Evolutionary conservation across 805 yeast species (phyloP), one percentile per base, ranked within the genome.

Genomic region (Clavispora fructus): DNA sequence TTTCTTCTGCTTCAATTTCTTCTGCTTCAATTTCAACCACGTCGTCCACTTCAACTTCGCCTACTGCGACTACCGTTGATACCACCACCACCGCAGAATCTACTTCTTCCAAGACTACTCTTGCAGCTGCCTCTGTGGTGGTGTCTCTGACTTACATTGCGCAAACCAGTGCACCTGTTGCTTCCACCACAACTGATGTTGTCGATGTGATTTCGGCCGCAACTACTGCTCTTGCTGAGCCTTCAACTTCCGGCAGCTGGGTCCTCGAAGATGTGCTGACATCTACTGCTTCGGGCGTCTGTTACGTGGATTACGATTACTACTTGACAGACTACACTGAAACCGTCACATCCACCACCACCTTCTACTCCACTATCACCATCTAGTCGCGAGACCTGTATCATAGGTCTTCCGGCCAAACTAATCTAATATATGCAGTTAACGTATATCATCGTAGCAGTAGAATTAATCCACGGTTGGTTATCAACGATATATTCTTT

Each of bases 321-420:
- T 64, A 65, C 59, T 43, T 46, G 39, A 44, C 53, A 48, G 58
- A 50, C 33, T 62, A 61, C 43, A 51, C 61, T 9, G 68, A 63
- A 46, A 69, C 74, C 13, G 59, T 65, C 27, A 70, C 77, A 11
- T 60, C 71, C 17, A 64, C 74, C 6, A 53, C 69, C n/a, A 63
- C 74, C 23, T 48, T 67, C 27, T 58, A 60, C 47, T 52, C 63
- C 6, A 65, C 77, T 3, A 62, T 71, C 33, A 65, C 76, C 17
- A 42, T 43, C 45, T n/a, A 37, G 30, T 25, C 17, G 16, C 11
- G 8, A 29, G 32, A 32, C 25, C 23, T 10, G 17, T 14, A 7
- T 8, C 8, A 16, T 33, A 27, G 16, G 25, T 28, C 41, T 26
- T 9, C 14, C 11, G 40, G 12, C 40, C 30, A 14, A 19, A 19